Evolutionary conservation across 345 rosid genomes (phyloP).

Genomic region (Corchorus capsularis): DNA sequence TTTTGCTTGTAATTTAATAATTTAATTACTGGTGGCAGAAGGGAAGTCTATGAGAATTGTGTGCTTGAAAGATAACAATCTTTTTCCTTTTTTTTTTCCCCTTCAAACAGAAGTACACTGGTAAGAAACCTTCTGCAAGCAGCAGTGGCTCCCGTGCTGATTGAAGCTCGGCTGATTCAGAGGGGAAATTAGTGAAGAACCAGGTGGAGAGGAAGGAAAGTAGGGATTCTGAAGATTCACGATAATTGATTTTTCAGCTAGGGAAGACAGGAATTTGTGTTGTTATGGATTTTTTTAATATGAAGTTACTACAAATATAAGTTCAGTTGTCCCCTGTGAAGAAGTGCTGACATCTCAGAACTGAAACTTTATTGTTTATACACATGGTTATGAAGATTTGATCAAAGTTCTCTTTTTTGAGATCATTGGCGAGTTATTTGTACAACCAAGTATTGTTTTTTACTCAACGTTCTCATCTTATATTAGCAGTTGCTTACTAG

Average conservation of each 20-base stretch:
- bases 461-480: not conserved
- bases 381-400: constrained; percentile 27
- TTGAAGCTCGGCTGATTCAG: constrained; percentile 31
- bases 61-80: not conserved
- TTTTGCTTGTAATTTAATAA: not conserved
- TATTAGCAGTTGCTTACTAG: not conserved
- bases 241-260: constrained; percentile 31
- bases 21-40: not conserved
- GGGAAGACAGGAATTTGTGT: constrained; percentile 28
- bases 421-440: constrained; percentile 27
- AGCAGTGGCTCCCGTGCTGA: constrained; percentile 59
- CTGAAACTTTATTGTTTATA: constrained; percentile 32
- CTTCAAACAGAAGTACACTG: constrained; percentile 46
- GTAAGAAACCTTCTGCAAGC: constrained; percentile 56
- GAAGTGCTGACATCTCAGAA: constrained; percentile 27
- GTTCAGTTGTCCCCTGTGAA: constrained; percentile 30
- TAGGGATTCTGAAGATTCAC: constrained; percentile 31
- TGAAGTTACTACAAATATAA: constrained; percentile 28
- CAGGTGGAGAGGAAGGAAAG: constrained; percentile 17
- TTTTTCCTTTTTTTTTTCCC: not conserved
- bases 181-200: constrained; percentile 27
- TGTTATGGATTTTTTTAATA: constrained; percentile 33
- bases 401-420: constrained; percentile 18
- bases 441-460: constrained; percentile 11
- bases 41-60: not conserved